phyloP scores from a whole-genome alignment of 2,329 filamentous ascomycete species.

The Periconia sp. region DNA sequence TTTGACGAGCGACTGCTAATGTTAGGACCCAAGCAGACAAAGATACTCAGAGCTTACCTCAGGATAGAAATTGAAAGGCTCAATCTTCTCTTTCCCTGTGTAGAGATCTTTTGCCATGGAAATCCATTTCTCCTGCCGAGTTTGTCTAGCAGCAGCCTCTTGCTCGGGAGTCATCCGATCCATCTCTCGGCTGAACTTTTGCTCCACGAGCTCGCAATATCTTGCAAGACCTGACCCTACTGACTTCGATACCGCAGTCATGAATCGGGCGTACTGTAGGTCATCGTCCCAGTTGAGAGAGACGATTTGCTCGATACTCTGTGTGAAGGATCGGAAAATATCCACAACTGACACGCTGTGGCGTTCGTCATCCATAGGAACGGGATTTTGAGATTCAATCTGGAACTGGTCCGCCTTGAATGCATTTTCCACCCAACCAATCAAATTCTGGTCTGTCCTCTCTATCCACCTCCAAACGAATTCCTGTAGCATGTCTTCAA shows the following conservation, averaged over 20 bases:
- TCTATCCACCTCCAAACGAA: constrained; percentile 98
- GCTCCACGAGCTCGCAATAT: constrained; percentile 91
- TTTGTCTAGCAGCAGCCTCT: constrained; percentile 75
- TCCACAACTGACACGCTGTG: constrained; percentile 95
- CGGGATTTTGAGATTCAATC: constrained; percentile 69
- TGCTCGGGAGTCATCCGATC: constrained; percentile 89
- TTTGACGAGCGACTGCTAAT: constrained; percentile 84
- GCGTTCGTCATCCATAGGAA: constrained; percentile 77
- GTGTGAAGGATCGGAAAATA: constrained; percentile 91
- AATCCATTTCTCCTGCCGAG: constrained; percentile 90
- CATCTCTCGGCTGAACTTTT: constrained; percentile 88
- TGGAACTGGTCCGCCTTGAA: constrained; percentile 89
- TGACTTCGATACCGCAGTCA: constrained; percentile 88
- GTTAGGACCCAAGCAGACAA: constrained; percentile 5
- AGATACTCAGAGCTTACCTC: constrained; percentile 64
- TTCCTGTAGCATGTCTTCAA: constrained; percentile 83
- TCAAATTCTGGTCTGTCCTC: constrained; percentile 77
- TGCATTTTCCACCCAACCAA: constrained; percentile 85
- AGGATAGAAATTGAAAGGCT: constrained; percentile 95
- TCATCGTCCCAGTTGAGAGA: constrained; percentile 92
- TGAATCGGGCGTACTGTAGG: constrained; percentile 92
- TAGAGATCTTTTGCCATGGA: constrained; percentile 93
- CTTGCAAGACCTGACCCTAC: constrained; percentile 82
- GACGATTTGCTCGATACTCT: constrained; percentile 85
- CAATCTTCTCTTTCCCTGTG: constrained; percentile 88